Conservation (phyloP, 2,329 filamentous ascomycete species). For the Nemania abortiva region DNA sequence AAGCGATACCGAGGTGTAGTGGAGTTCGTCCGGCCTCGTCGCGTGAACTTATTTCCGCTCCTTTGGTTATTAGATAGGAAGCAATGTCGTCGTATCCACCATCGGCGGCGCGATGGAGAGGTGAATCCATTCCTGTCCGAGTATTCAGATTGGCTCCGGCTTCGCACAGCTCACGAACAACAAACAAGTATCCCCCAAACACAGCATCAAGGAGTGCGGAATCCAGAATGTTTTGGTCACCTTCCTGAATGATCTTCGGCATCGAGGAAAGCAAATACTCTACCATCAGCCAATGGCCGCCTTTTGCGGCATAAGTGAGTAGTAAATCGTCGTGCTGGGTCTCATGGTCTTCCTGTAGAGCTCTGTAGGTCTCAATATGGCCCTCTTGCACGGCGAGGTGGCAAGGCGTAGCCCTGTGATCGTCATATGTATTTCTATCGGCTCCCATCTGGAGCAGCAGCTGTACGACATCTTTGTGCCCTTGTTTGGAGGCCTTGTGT, state of each 20-base stretch:
- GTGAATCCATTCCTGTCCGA: neutral
- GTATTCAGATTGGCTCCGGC: neutral
- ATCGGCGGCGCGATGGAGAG: neutral
- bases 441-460: neutral
- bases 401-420: neutral
- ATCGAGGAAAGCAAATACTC: constrained; percentile 1
- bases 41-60: neutral
- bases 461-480: neutral
- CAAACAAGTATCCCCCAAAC: neutral
- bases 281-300: neutral
- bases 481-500: neutral
- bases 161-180: neutral
- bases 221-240: neutral
- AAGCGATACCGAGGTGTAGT: neutral
- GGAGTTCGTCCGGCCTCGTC: neutral
- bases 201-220: neutral
- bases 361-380: neutral
- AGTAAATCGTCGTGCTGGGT: neutral
- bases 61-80: neutral
- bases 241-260: neutral
- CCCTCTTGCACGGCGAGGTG: neutral
- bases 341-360: constrained; percentile 1
- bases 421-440: neutral
- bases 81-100: neutral
- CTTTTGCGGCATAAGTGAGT: neutral